Base-by-base conservation (phyloP, 2,329 filamentous ascomycete species). In the Fusarium globosum region DNA sequence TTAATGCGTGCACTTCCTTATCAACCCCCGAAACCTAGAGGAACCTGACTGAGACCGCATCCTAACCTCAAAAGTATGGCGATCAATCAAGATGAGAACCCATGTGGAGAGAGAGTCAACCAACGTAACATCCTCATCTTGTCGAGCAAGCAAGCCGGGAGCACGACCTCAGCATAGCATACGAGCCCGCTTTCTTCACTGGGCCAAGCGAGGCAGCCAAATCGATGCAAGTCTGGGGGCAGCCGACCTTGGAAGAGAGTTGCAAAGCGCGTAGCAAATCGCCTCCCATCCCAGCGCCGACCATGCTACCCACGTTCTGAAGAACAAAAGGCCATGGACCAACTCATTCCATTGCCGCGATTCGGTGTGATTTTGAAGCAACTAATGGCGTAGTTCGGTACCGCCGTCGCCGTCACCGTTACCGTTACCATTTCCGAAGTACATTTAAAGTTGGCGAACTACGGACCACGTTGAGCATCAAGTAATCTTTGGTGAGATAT, bases 221-320 rank as follows among this genome's bases (percentile, higher is more conserved):
- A 15, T 41, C 21, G 13, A n/a, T 41, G 39, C 21, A n/a, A 9
- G 21, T 9, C 39, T 41, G 13, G 13, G 0, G 39, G 39, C 8
- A n/a, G 21, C 39, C 21, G 21, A n/a, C 9, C 21, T n/a, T 14
- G 13, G 13, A 41, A 41, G 21, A 15, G 39, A 41, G 39, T 15
- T 9, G 0, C 0, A 4, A 41, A 1, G 13, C 8, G 15, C 39
- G 1, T 9, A 41, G 21, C 7, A 41, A 15, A 4, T 15, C 21
- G 13, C 21, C 39, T 14, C 39, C 21, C 39, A 41, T n/a, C 21
- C 39, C 21, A 41, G 21, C 14, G 5, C 39, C 21, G 21, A 41
- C 39, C 21, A 41, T 15, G 13, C 39, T 41, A 10, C 14, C 14
- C 39, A n/a, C 7, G 9, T 41, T 41, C 21, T 41, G 13, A 41